phyloP scores from a whole-genome alignment of 371 early-diverging fungal genomes.

The Umbelopsis sp. region DNA sequence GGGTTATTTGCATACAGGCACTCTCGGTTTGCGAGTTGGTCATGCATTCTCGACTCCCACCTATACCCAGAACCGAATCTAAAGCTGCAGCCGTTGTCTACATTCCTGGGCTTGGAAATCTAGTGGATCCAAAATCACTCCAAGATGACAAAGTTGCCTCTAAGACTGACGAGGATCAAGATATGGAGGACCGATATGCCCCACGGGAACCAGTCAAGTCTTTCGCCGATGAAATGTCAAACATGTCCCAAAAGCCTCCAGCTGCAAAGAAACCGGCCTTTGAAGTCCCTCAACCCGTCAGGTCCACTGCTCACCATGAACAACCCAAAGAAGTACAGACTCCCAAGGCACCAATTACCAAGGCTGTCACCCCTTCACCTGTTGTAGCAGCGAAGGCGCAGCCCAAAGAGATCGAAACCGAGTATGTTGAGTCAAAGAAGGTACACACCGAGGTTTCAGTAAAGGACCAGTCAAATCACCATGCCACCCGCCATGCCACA shows the following conservation, averaged over 20 bases:
- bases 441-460: no score
- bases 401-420: no score
- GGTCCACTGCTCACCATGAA: no score
- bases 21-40: slow-evolving; percentile 61
- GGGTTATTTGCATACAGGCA: slow-evolving; percentile 47
- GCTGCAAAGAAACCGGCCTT: neutral
- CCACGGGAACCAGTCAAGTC: slow-evolving; percentile 13
- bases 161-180: neutral
- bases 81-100: slow-evolving; percentile 24
- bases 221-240: neutral
- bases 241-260: neutral
- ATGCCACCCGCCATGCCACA: no score
- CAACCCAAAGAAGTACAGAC: no score
- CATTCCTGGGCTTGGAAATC: slow-evolving; percentile 28
- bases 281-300: no score
- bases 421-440: no score
- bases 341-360: no score
- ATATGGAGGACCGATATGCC: slow-evolving; percentile 17
- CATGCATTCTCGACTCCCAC: slow-evolving; percentile 62
- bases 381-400: no score
- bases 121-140: slow-evolving; percentile 7
- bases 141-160: neutral
- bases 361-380: no score
- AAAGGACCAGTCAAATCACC: no score
- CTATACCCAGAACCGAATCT: slow-evolving; percentile 53